phyloP scores from a whole-genome alignment of 768 basidiomycete species.

The Trametes gibbosa region DNA sequence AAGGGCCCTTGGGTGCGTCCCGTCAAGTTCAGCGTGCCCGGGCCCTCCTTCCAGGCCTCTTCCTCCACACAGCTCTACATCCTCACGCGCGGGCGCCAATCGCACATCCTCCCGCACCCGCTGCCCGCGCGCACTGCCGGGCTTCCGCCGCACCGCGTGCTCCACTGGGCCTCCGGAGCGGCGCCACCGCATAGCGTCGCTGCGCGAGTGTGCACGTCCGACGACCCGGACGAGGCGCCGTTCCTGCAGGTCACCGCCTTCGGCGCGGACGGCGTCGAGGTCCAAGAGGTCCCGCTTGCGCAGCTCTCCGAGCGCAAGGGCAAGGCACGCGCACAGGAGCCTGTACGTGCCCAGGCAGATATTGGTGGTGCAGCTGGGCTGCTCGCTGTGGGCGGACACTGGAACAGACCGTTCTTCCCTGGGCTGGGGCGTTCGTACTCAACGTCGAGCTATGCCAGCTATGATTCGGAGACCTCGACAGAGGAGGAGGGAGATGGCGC shows the following conservation, averaged over 20 bases:
- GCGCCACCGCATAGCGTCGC: conserved; percentile 52
- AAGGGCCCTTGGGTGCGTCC: conserved; percentile 51
- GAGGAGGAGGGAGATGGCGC: conserved; percentile 43
- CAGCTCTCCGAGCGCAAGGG: conserved; percentile 45
- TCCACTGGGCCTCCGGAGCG: conserved; percentile 48
- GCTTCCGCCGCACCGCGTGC: conserved; percentile 48
- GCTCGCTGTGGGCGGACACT: conserved; percentile 49
- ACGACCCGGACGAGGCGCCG: conserved; percentile 29
- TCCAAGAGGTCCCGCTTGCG: conserved; percentile 61
- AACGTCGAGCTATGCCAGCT: conserved; percentile 40
- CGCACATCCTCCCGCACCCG: conserved; percentile 67
- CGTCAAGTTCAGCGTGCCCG: conserved; percentile 40
- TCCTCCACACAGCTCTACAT: conserved; percentile 48
- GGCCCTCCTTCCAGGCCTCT: conserved; percentile 23
- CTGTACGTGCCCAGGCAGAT: conserved; percentile 55
- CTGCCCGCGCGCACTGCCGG: conserved; percentile 51
- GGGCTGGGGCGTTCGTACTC: conserved; percentile 45
- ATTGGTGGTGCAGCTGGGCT: conserved; percentile 66
- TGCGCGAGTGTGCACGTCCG: conserved; percentile 46
- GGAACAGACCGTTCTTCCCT: conserved; percentile 39
- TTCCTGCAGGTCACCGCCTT: conserved; percentile 71
- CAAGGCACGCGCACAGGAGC: conserved; percentile 47
- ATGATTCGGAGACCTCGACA: conserved; percentile 44
- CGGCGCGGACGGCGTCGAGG: conserved; percentile 69
- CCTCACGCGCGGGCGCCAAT: conserved; percentile 66